phyloP scores from a whole-genome alignment of 2,329 filamentous ascomycete genomes.

The Rhinocladiella similis region DNA sequence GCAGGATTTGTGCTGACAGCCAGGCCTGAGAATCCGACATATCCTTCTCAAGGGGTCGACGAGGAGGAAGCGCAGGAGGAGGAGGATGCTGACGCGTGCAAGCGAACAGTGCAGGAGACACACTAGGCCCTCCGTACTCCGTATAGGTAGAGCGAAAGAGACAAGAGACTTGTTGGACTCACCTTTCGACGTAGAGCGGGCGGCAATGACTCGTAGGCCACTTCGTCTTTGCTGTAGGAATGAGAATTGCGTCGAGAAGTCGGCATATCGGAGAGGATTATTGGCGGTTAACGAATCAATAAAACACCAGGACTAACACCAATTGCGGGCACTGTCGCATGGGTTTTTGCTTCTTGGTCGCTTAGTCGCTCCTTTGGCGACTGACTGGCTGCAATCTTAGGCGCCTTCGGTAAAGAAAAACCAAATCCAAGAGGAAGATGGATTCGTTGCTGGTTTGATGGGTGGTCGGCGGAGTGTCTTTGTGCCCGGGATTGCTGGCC shows the following conservation, averaged over 20 bases:
- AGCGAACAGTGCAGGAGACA: too few species aligned
- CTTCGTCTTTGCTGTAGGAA: constrained; percentile 9
- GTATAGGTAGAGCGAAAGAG: not conserved
- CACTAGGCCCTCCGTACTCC: too few species aligned
- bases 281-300: not conserved
- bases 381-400: not conserved
- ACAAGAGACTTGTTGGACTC: constrained; percentile 34
- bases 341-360: not conserved
- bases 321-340: not conserved
- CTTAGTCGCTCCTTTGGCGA: not conserved
- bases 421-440: too few species aligned
- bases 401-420: not conserved
- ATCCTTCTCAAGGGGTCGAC: not conserved
- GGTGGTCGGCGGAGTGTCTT: too few species aligned
- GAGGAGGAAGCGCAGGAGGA: constrained; percentile 13
- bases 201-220: constrained; percentile 54
- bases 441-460: too few species aligned
- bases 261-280: constrained; percentile 14
- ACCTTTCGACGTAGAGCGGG: constrained; percentile 60
- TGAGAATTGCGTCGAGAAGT: constrained; percentile 14
- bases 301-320: not conserved
- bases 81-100: not conserved
- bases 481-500: too few species aligned
- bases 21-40: not conserved
- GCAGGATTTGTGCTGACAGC: too few species aligned